Conservation (phyloP, 2,329 filamentous ascomycete species). For the Botrytis pseudocinerea region DNA sequence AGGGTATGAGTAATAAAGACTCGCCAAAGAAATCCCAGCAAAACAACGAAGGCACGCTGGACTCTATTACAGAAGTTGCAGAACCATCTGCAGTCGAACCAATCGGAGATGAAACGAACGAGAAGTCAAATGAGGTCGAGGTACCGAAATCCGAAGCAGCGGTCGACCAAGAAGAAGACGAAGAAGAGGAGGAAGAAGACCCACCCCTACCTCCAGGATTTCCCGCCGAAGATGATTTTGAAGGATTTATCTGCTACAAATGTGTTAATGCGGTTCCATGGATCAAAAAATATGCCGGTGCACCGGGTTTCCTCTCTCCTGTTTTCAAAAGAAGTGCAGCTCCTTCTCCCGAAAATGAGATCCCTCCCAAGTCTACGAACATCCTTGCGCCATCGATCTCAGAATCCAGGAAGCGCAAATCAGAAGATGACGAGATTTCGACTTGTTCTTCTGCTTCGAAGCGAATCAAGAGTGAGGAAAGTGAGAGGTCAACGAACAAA, state of each 20-base stretch:
- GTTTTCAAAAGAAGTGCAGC: constrained; percentile 53
- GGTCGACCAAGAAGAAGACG: constrained; percentile 43
- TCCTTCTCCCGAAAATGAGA: constrained; percentile 39
- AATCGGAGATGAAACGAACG: constrained; percentile 29
- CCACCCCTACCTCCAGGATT: constrained; percentile 80
- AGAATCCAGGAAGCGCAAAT: constrained; percentile 65
- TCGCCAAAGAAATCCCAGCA: constrained; percentile 39
- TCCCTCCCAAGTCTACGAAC: constrained; percentile 33
- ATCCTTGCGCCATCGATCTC: constrained; percentile 25
- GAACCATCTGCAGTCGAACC: constrained; percentile 41
- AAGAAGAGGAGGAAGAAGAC: constrained; percentile 58
- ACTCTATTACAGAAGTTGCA: constrained; percentile 53
- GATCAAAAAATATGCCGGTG: constrained; percentile 85
- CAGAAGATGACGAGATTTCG: constrained; percentile 49
- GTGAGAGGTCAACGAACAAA: neutral
- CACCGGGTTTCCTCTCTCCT: constrained; percentile 74
- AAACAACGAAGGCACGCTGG: constrained; percentile 41
- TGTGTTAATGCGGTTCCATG: constrained; percentile 86
- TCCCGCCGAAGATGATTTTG: constrained; percentile 84
- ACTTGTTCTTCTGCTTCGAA: constrained; percentile 47
- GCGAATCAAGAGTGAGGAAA: constrained; percentile 47
- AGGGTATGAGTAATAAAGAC: constrained; percentile 48
- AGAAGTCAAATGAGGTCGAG: constrained; percentile 20
- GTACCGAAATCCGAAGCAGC: constrained; percentile 32
- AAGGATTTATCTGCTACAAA: constrained; percentile 90